Evolutionary conservation across 2,329 filamentous ascomycete genomes (phyloP), one percentile per base, ranked within the genome.

Genomic region (Trichophyton simii): DNA sequence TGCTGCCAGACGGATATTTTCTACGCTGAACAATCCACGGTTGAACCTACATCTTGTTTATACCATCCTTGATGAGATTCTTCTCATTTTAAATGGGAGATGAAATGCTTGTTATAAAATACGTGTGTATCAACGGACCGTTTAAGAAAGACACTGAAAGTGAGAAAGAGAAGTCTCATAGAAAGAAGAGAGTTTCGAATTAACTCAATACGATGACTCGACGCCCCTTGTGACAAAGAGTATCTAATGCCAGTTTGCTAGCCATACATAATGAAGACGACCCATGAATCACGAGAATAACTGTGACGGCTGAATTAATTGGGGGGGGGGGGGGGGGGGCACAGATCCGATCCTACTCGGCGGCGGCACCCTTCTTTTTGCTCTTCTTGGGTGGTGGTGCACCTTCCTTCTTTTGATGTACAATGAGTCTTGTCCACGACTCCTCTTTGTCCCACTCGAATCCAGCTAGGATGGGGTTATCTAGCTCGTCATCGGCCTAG

Each of bases 371-470:
- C 52, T 72, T 73, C 73, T 83, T 83, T 83, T 91, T 91, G 78
- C 84, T 84, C 70, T 81, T 81, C 72, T 82, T 80, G 62, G 70
- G 74, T 63, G 80, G 75, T 58, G 77, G 77, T 22, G 82, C 81
- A 64, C 83, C 84, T 68, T 87, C 82, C 75, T 85, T 86, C 75
- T 87, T 86, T 72, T 92, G 88, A 76, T 94, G 91, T 65, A 96
- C 91, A 69, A 95, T 80, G 71, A 97, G 82, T 66, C 85, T 83
- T 60, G 89, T 92, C 86, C 90, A 96, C 72, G 85, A 90, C 77
- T 95, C 89, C 68, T 95, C 88, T 74, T 87, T 89, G 77, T 96
- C 88, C 91, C 91, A 96, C 81, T 96, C 91, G 79, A 97, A 96
- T 67, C 92, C 92, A 70, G 87, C 87, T 67, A 97, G 86, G 81